Percentiles rank a stretch among this genome's conserved stretches.
phyloP scores from a whole-genome alignment of 129 eudicot genomes.

The Escallonia herrerae region DNA sequence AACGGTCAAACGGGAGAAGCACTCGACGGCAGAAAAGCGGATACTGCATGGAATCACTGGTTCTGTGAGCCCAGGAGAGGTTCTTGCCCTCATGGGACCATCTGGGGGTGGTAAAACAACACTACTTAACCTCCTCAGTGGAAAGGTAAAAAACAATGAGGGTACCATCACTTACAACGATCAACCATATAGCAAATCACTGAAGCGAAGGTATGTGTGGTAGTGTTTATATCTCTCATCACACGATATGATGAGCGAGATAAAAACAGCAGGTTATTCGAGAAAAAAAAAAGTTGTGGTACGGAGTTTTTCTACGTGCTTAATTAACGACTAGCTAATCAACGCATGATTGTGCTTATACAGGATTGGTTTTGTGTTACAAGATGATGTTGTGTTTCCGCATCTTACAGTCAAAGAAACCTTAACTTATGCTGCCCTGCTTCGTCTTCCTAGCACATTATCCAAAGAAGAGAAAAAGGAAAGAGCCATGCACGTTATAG shows the following conservation, averaged over 20 bases:
- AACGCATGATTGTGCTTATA: not conserved
- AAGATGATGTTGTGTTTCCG: slow-evolving; percentile 35
- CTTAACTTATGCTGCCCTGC: slow-evolving; percentile 28
- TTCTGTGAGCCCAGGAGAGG: slow-evolving; percentile 35
- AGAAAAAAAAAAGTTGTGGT: no score
- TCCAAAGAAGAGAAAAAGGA: slow-evolving; percentile 27
- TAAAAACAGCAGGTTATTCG: no score
- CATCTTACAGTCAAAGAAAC: slow-evolving; percentile 37
- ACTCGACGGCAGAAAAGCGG: slow-evolving; percentile 8
- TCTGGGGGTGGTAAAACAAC: slow-evolving; percentile 45
- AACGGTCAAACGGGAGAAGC: slow-evolving; percentile 5
- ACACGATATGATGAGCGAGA: no score
- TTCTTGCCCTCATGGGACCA: slow-evolving; percentile 45
- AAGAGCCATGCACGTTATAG: slow-evolving; percentile 25
- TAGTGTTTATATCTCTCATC: no score
- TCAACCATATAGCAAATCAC: slow-evolving; percentile 24
- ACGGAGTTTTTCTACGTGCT: no score
- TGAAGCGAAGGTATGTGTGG: slow-evolving; percentile 26
- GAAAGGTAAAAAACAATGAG: slow-evolving; percentile 23
- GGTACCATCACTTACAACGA: slow-evolving; percentile 36
- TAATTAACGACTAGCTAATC: no score
- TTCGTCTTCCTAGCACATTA: slow-evolving; percentile 35
- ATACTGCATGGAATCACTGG: slow-evolving; percentile 35
- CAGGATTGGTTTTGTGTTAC: slow-evolving; percentile 34
- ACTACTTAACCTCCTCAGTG: slow-evolving; percentile 35